Evolutionary conservation across 1,284 basidiomycete species (phyloP).

Genomic region (Anthracocystis setariae): DNA sequence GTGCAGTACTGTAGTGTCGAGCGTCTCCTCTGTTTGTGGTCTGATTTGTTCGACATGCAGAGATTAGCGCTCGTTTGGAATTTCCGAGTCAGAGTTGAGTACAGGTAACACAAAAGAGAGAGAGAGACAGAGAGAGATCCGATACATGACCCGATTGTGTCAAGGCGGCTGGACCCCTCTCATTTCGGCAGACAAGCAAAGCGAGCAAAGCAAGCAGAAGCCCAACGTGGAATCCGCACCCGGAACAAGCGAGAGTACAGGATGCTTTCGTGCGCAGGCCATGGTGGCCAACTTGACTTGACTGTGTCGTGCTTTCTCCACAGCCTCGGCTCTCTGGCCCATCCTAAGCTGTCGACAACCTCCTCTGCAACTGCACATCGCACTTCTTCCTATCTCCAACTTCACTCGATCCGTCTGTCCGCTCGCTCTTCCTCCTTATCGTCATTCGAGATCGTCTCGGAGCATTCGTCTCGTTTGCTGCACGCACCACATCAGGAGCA

Average conservation of each 20-base stretch:
- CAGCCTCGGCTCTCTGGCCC: too few species aligned
- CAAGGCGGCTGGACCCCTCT: neutral
- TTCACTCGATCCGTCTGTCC: constrained; percentile 1
- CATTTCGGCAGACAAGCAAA: neutral
- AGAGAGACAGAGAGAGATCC: neutral
- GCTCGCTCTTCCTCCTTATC: neutral
- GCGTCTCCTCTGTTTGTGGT: too few species aligned
- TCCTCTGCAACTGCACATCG: neutral
- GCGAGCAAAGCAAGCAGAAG: too few species aligned
- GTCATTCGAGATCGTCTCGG: neutral
- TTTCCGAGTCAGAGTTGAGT: constrained; percentile 1
- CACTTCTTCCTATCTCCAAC: neutral
- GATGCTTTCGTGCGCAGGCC: neutral
- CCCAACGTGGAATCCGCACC: neutral
- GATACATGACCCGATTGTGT: neutral
- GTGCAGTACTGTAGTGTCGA: too few species aligned
- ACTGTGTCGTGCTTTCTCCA: constrained; percentile 12
- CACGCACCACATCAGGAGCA: too few species aligned
- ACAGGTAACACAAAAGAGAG: too few species aligned
- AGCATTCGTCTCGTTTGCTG: too few species aligned
- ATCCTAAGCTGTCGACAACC: too few species aligned
- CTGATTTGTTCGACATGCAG: neutral
- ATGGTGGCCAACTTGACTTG: neutral
- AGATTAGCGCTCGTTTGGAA: too few species aligned
- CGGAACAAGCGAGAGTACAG: neutral